These are phyloP conservation scores for Gymnopilus dilepis DNA, from an alignment of 768 basidiomycete species.

Conservation along the genomic window DNA sequence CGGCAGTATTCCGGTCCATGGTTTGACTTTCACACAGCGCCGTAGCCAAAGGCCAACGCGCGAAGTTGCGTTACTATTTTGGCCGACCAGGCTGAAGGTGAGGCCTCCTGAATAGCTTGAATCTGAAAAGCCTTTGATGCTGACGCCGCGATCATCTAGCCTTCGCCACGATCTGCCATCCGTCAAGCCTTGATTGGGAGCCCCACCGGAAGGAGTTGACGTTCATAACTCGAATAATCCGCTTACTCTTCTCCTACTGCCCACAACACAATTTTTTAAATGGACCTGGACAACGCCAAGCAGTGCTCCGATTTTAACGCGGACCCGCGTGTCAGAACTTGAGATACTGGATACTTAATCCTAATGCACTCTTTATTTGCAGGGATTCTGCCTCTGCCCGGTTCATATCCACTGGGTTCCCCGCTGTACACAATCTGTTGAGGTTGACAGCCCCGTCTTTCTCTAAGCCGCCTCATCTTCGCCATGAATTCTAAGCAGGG, in stretches of 20 bases:
- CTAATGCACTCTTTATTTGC: background rate
- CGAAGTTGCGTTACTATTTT: background rate
- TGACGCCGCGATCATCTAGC: background rate
- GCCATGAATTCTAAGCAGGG: constrained; percentile 1
- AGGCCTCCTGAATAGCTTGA: background rate
- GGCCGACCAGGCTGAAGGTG: background rate
- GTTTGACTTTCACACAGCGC: background rate
- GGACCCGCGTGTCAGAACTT: background rate
- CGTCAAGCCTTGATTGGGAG: background rate
- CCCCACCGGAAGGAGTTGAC: background rate
- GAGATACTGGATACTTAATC: background rate
- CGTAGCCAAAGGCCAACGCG: background rate
- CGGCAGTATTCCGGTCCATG: background rate
- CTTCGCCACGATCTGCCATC: background rate
- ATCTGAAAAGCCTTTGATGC: background rate
- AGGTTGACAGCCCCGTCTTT: background rate
- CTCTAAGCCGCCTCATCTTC: background rate
- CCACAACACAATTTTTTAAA: background rate
- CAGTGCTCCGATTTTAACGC: background rate
- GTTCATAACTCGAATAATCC: background rate
- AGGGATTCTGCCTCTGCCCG: background rate
- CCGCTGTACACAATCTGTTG: background rate
- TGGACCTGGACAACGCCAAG: background rate
- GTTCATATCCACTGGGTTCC: background rate
- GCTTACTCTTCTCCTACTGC: background rate